phyloP scores from a whole-genome alignment of 257 asterid genomes.

The Salvia rosmarinus region DNA sequence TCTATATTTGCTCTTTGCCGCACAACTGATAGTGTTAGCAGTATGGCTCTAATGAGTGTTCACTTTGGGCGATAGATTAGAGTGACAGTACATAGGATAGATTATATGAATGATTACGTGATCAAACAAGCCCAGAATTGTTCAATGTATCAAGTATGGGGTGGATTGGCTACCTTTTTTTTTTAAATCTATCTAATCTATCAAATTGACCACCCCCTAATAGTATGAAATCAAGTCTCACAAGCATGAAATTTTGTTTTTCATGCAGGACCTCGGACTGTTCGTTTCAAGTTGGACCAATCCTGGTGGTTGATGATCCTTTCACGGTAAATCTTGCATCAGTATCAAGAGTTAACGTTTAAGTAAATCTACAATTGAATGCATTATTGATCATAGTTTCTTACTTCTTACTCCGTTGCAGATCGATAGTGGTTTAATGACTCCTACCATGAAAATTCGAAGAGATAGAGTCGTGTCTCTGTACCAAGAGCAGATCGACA shows the following conservation, averaged over 20 bases:
- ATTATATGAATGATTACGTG: no score
- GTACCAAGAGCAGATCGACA: conserved; percentile 68
- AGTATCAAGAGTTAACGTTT: background rate
- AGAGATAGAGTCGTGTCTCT: conserved; percentile 68
- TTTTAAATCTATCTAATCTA: no score
- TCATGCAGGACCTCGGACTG: conserved; percentile 74
- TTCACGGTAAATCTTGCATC: conserved; percentile 60
- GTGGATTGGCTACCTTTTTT: no score
- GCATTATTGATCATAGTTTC: background rate
- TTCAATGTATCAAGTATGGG: no score
- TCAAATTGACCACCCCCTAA: no score
- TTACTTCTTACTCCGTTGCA: conserved; percentile 39
- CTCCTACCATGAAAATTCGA: conserved; percentile 92
- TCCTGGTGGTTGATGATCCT: conserved; percentile 73
- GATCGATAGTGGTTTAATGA: conserved; percentile 87
- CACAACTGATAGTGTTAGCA: background rate
- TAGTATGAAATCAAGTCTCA: background rate
- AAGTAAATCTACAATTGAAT: background rate
- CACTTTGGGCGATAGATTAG: no score
- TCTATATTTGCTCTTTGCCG: background rate
- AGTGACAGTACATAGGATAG: no score
- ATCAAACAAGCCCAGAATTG: no score
- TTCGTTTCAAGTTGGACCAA: conserved; percentile 86
- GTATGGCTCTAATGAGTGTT: conserved; percentile 2
- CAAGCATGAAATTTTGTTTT: background rate